Conservation (phyloP, 2,329 filamentous ascomycete species). For the Cladosporium sp. region DNA sequence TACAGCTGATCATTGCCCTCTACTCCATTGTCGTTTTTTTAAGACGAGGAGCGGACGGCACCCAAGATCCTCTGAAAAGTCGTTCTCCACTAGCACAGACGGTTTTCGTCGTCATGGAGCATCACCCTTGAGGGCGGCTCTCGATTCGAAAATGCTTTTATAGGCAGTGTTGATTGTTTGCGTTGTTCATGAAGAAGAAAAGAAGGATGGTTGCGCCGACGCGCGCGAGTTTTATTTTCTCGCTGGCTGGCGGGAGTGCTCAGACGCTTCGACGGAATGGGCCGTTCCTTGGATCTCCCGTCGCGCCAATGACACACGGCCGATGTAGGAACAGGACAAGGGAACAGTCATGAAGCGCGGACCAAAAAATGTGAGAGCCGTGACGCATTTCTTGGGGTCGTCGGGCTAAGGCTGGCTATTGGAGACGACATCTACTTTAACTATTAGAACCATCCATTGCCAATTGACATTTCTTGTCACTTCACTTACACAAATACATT, state of each 20-base stretch:
- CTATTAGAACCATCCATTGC: conserved; percentile 1
- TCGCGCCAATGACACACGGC: not conserved
- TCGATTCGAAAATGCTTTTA: conserved; percentile 39
- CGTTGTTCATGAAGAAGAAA: conserved; percentile 32
- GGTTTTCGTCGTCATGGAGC: conserved; percentile 39
- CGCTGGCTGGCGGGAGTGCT: not conserved
- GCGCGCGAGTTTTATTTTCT: conserved; percentile 12
- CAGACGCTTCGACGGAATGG: not conserved
- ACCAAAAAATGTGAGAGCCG: too few species aligned
- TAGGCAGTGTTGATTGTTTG: conserved; percentile 34
- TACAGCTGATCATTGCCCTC: conserved; percentile 37
- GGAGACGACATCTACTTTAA: not conserved
- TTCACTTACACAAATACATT: not conserved
- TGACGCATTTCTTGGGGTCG: not conserved
- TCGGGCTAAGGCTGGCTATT: not conserved
- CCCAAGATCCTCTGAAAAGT: conserved; percentile 34
- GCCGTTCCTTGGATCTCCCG: not conserved
- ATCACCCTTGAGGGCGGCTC: conserved; percentile 28
- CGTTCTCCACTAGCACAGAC: conserved; percentile 35
- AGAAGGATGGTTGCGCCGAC: not conserved
- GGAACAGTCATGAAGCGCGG: too few species aligned
- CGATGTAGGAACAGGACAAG: not conserved
- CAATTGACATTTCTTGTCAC: not conserved
- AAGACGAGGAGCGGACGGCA: conserved; percentile 28
- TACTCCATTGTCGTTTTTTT: conserved; percentile 24